Evolutionary conservation across 2,329 filamentous ascomycete genomes (phyloP).

Genomic region (Lasiodiplodia gonubiensis): DNA sequence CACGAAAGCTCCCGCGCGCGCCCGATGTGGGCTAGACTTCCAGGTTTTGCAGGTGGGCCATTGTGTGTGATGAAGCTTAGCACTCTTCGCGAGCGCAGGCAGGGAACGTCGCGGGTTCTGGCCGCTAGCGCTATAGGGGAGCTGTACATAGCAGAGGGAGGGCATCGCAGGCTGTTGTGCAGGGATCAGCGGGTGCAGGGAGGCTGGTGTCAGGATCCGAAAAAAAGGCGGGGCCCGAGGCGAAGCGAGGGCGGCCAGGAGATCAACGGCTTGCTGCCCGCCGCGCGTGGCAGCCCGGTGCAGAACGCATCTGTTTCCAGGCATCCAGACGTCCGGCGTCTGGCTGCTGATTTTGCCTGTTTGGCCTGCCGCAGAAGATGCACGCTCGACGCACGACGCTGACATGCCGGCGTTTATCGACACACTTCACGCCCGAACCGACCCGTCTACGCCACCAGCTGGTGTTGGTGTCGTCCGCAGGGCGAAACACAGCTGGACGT

Average conservation of each 20-base stretch:
- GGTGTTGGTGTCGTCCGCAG: background rate
- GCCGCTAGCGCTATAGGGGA: background rate
- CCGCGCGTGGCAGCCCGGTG: constrained; percentile 16
- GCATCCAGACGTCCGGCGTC: constrained; percentile 16
- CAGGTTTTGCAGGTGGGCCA: background rate
- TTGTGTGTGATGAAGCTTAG: constrained; percentile 17
- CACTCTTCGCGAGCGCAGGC: background rate
- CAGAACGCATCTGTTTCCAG: constrained; percentile 9
- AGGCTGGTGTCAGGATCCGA: constrained; percentile 26
- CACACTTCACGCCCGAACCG: no score
- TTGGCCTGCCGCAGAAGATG: constrained; percentile 1
- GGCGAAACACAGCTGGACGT: constrained; percentile 6
- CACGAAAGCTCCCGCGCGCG: constrained; percentile 4
- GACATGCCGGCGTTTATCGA: no score
- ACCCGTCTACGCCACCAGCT: no score
- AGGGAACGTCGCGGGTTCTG: constrained; percentile 3
- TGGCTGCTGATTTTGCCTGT: constrained; percentile 9
- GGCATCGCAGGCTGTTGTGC: background rate
- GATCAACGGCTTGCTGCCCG: constrained; percentile 13
- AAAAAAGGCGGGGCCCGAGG: constrained; percentile 19
- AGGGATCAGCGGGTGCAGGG: constrained; percentile 6
- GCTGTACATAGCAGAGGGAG: background rate
- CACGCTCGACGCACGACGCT: background rate
- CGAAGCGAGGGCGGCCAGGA: constrained; percentile 23
- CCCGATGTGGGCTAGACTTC: constrained; percentile 2